Evolutionary conservation across 176 grass and related monocot species (phyloP), one percentile per base, ranked within the genome.

Genomic region (Cymbopogon citratus): DNA sequence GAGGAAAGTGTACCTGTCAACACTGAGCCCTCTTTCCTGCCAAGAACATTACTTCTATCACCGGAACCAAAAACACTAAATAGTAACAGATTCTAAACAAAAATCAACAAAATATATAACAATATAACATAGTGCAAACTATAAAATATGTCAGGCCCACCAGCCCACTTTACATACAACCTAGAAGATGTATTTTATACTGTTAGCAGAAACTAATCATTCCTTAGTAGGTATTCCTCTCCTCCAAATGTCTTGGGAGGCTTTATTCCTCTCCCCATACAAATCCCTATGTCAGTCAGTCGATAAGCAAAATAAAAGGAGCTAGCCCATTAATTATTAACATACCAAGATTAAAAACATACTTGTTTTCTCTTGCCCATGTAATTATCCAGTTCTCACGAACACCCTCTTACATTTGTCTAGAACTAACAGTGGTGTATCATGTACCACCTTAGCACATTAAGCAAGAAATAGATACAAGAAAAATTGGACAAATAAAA

Each of bases 1-100:
- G 31, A 80, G 73, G 80, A 93, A 98, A 76, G 90, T 91, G 85
- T 98, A 98, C 66, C 87, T 98, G 46, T 91, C 88, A 72, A 69
- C 60, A 52, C 44, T 78, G 26, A 97, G 83, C 19, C 92, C 88
- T 66, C 59, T 92, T 61, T 98, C 95, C 95, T 98, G 90, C 75
- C 61, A 85, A 52, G 57, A 77, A 56, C 12, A 86, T 54, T 39
- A 51, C 9, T 36, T 44, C 66, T 78, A 84, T 49, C 36, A 80
- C 7, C n/a, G n/a, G n/a, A n/a, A n/a, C n/a, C n/a, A n/a, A n/a
- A n/a, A n/a, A n/a, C n/a, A n/a, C n/a, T 38, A 73, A 73, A 56
- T 70, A 51, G 23, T 46, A n/a, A 76, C 36, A 14, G 13, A 33
- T 11, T 38, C 43, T 15, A 13, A 69, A 56, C 3, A 56, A 56